A percentile compares a stretch with the other conserved stretches of the same genome.
These are phyloP conservation scores for Heritiera littoralis DNA, from an alignment of 345 rosid species.

Conservation along the genomic window DNA sequence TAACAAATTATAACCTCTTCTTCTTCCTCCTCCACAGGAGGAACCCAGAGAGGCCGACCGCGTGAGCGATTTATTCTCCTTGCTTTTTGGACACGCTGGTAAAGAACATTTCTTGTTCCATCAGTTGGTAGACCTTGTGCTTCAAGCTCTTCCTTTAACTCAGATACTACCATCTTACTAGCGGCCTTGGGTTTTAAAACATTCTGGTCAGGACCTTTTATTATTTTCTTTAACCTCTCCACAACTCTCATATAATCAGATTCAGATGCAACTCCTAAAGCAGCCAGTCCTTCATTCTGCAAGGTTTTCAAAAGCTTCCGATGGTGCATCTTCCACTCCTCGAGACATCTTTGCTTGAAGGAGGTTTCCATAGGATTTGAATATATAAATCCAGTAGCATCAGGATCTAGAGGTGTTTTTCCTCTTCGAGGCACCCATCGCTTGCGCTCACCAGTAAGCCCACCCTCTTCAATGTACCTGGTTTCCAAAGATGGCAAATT, in stretches of 20 bases:
- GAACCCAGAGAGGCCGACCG: conserved; percentile 98
- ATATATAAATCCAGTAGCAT: conserved; percentile 82
- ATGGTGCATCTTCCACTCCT: conserved; percentile 73
- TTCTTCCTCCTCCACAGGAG: conserved; percentile 90
- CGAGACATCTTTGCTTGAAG: conserved; percentile 85
- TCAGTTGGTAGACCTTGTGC: conserved; percentile 94
- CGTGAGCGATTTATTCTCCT: conserved; percentile 98
- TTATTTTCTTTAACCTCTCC: conserved; percentile 70
- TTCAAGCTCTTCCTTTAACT: conserved; percentile 91
- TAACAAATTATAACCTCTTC: conserved; percentile 64
- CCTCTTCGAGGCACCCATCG: conserved; percentile 99
- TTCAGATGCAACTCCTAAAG: conserved; percentile 73
- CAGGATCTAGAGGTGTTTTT: conserved; percentile 92
- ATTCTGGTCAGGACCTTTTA: conserved; percentile 79
- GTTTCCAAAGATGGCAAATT: conserved; percentile 23
- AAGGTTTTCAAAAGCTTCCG: conserved; percentile 71
- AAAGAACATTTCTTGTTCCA: conserved; percentile 96
- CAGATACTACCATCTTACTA: conserved; percentile 92
- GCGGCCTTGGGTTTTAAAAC: conserved; percentile 96
- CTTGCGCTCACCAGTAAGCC: conserved; percentile 96
- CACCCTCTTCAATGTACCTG: conserved; percentile 91
- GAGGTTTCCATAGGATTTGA: conserved; percentile 90
- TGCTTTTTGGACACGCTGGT: conserved; percentile 98
- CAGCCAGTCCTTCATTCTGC: conserved; percentile 73
- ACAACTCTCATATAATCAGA: conserved; percentile 77